Base-by-base conservation (phyloP, 1,284 basidiomycete genomes). In the Xerocomus amazonicus region DNA sequence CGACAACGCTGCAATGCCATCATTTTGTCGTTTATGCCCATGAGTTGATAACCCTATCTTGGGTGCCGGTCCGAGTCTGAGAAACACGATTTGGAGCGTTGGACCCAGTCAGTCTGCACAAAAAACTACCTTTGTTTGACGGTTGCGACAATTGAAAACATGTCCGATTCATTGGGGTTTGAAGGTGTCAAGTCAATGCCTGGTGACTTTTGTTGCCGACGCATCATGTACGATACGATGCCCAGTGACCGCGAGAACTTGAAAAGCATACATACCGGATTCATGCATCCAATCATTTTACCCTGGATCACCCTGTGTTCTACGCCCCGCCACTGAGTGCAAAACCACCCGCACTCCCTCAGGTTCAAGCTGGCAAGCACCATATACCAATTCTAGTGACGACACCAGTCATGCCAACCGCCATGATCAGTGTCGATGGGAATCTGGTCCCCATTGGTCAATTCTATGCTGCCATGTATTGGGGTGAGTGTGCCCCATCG, bases 391-490 rank as follows among this genome's bases (percentile, higher is more conserved):
- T 12, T 28, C 32, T 17, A 32, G 19, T 28, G 34, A 42, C 29
- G 19, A 43, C 35, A 34, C 31, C 23, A 42, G 16, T 19, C 44
- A 58, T 55, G 55, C 23, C 32, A 42, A 42, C 33, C n/a, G 33
- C 42, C 14, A 36, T 41, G 47, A 10, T 56, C 23, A 47, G 37
- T 39, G 26, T 28, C 28, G 23, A 34, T 32, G 56, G 50, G 16
- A 33, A 45, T n/a, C 33, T 33, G 7, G 45, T 49, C 29, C 10
- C 44, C 13, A 45, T 57, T 3, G 47, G 16, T 35, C 35, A 40
- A 23, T 54, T 58, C 28, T 58, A 59, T 14, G 47, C 47, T 10
- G 58, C 57, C 9, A 50, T 59, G 56, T 58, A 58, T 28, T 58
- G 57, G 57, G 56, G 56, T 58, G 9, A 46, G 58, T 53, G 26